Conservation (phyloP, 176 grass and related monocot genomes). For the Poa annua region DNA sequence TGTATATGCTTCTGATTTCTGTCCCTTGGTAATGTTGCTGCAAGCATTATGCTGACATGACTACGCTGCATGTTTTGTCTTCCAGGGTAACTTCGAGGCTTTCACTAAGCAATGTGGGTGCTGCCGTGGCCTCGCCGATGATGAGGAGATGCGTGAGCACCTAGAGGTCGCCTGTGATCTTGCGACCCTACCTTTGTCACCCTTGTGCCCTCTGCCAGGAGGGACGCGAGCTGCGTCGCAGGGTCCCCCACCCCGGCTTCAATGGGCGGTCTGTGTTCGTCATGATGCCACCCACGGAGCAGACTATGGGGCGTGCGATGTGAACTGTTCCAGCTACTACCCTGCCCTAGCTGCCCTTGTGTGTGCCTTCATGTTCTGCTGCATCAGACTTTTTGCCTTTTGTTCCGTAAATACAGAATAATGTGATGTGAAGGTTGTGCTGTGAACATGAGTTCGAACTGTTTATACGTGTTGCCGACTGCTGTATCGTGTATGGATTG, state of each 20-base stretch:
- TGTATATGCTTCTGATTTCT: background rate
- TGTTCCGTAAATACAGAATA: constrained; percentile 34
- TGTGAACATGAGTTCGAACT: background rate
- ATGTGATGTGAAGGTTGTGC: constrained; percentile 32
- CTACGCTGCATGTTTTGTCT: constrained; percentile 1
- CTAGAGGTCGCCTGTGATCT: constrained; percentile 71
- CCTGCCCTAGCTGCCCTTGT: background rate
- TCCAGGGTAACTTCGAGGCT: constrained; percentile 82
- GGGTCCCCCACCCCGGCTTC: constrained; percentile 80
- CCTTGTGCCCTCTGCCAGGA: constrained; percentile 88
- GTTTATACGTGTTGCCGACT: background rate
- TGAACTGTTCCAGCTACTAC: constrained; percentile 8
- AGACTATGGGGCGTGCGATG: constrained; percentile 78
- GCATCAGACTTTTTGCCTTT: background rate
- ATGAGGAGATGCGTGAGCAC: constrained; percentile 61
- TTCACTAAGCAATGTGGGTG: constrained; percentile 73
- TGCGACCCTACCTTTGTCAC: constrained; percentile 73
- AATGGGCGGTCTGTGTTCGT: constrained; percentile 47
- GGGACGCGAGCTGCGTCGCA: constrained; percentile 74
- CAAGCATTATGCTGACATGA: background rate
- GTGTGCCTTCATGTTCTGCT: background rate
- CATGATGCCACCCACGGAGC: constrained; percentile 80
- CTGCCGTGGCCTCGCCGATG: constrained; percentile 39
- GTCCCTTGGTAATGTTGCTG: background rate
- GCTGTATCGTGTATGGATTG: background rate